phyloP scores from a whole-genome alignment of 352 stramenopile genomes.

The Globisporangium spinosum region DNA sequence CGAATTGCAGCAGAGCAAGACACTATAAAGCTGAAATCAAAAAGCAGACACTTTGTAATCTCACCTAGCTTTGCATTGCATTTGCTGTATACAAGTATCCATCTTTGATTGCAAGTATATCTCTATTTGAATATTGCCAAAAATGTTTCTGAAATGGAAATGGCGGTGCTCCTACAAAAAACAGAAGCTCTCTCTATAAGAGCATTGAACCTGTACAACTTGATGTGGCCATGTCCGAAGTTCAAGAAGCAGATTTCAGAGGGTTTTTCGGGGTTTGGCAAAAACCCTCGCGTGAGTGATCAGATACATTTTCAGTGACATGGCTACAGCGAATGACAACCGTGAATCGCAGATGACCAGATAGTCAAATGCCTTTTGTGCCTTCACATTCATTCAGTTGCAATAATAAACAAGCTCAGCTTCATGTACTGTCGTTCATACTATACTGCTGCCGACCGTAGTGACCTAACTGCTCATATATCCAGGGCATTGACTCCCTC shows the following conservation, averaged over 20 bases:
- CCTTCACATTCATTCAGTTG: too few species aligned
- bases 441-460: neutral
- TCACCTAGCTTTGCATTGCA: too few species aligned
- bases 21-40: neutral
- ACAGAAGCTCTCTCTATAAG: conserved; percentile 12
- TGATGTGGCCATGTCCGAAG: conserved; percentile 5
- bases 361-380: neutral
- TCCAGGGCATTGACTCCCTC: neutral
- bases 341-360: neutral
- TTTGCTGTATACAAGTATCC: neutral
- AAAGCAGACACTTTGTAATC: neutral
- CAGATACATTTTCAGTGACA: neutral
- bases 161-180: neutral
- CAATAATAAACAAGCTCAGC: neutral
- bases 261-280: neutral
- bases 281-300: neutral
- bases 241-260: conserved; percentile 12
- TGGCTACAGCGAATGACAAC: conserved; percentile 5
- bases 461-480: neutral
- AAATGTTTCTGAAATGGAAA: neutral
- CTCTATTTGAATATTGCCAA: neutral
- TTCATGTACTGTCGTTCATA: neutral
- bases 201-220: neutral
- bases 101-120: neutral
- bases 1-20: neutral